Base-by-base conservation (phyloP, 2,329 filamentous ascomycete genomes). In the Pleoardoris graminearum region DNA sequence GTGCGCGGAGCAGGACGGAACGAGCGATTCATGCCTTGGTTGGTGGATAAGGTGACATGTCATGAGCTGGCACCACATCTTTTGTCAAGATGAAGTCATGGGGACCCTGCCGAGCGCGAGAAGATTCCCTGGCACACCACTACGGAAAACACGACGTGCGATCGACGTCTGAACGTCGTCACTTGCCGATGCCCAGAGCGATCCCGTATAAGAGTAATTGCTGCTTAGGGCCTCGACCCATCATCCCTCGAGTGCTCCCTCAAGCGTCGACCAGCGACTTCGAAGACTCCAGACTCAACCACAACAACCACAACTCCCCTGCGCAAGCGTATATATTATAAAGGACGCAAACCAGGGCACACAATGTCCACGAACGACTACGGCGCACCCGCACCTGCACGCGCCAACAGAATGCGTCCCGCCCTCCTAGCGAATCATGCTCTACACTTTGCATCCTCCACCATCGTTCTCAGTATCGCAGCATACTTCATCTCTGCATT, bases 401-500 rank as follows among this genome's bases (percentile, higher is more conserved):
- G 50, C 42, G 48, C 54, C 51, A 54, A 19, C 39, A 32, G 50
- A 2, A 47, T 52, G 25, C 61, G 59, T n/a, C 61, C 59, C 6
- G 47, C 52, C 12, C 43, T 63, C 47, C 49, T 57, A 10, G 55
- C 55, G 6, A 62, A 54, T 48, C 55, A 63, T 29, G 35, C 51
- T 0, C 22, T 63, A 32, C 61, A 63, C 42, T 54, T 45, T 25
- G 42, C 49, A 21, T 63, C 61, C 19, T 56, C 59, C 10, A 7
- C 62, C 21, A 62, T 63, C 36, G 61, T 62, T 3, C 50, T 62
- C 19, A 42, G 55, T 7, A 63, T 63, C 29, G 49, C 59, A 12
- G 57, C 57, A 0, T 63, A 61, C 54, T 59, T 63, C 48, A 59
- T 63, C 44, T 3, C 27, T 32, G 21, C 54, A 2, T 62, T 16